Conservation (phyloP, 306 rosid species). For the Cyclanthera cordifolia region DNA sequence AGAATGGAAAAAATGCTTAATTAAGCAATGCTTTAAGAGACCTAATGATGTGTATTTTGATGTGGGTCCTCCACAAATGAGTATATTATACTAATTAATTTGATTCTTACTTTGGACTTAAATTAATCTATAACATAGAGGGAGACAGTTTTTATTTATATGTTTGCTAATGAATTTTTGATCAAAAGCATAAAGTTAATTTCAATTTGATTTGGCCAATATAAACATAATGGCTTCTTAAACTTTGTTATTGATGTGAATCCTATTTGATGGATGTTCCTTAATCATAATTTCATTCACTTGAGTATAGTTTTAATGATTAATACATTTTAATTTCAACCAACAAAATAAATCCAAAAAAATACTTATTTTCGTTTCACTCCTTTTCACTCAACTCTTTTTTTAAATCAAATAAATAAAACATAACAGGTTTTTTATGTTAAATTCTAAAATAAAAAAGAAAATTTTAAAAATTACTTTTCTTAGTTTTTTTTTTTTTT, state of each 20-base stretch:
- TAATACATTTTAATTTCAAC: no score
- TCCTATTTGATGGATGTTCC: background rate
- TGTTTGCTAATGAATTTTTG: background rate
- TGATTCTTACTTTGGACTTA: conserved; percentile 11
- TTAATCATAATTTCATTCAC: no score
- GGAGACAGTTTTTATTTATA: background rate
- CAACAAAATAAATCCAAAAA: background rate
- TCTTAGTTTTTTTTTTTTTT: no score
- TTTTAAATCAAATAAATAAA: no score
- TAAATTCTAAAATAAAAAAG: no score
- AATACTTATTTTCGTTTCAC: background rate
- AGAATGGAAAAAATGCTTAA: background rate
- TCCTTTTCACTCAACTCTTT: no score
- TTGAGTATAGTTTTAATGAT: no score
- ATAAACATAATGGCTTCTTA: background rate
- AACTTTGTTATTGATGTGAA: background rate
- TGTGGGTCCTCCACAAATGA: background rate
- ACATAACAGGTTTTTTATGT: no score
- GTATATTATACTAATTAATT: background rate
- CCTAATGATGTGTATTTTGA: conserved; percentile 10
- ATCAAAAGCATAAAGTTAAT: background rate
- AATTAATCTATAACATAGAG: background rate
- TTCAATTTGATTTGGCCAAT: background rate
- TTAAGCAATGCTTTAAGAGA: conserved; percentile 14
- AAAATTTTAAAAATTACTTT: no score